Evolutionary conservation across 108 stramenopile genomes (phyloP).

Genomic region (Discostella stelligeroides): DNA sequence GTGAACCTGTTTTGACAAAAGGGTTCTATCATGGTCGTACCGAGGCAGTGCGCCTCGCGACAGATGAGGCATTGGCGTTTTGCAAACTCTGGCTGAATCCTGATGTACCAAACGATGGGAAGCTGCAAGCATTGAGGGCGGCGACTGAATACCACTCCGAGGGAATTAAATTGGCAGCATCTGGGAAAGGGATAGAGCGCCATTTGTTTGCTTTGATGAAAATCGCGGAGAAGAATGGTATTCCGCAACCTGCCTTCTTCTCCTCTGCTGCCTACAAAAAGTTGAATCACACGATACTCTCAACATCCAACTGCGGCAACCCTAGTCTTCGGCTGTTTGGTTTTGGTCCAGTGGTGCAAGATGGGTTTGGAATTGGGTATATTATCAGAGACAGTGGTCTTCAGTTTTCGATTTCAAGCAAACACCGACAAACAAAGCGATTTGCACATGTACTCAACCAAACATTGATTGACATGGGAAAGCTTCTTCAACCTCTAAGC

Average conservation of each 20-base stretch:
- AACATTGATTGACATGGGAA: constrained; percentile 53
- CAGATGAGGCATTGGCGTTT: constrained; percentile 62
- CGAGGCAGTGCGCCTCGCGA: constrained; percentile 83
- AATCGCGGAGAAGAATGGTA: constrained; percentile 71
- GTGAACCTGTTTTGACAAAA: constrained; percentile 85
- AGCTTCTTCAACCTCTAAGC: constrained; percentile 36
- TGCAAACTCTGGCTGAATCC: constrained; percentile 58
- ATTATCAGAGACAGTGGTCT: constrained; percentile 82
- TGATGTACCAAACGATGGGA: constrained; percentile 50
- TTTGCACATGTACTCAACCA: constrained; percentile 64
- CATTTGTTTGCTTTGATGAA: constrained; percentile 85
- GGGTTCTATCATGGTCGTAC: constrained; percentile 86
- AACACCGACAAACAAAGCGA: constrained; percentile 82
- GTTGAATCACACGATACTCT: constrained; percentile 83
- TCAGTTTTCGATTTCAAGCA: constrained; percentile 74
- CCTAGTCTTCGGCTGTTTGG: constrained; percentile 83
- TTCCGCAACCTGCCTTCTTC: constrained; percentile 73
- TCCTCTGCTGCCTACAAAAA: constrained; percentile 62
- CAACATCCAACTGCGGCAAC: constrained; percentile 90
- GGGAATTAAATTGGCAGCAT: constrained; percentile 67
- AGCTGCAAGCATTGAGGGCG: constrained; percentile 58
- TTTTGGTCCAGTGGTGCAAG: constrained; percentile 79
- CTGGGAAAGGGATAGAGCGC: constrained; percentile 58
- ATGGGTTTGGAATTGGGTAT: constrained; percentile 77
- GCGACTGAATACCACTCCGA: constrained; percentile 68